Percentiles rank a stretch among this genome's conserved stretches.
Evolutionary conservation across 1,284 basidiomycete species (phyloP).

Genomic region (Cystobasidium slooffiae): DNA sequence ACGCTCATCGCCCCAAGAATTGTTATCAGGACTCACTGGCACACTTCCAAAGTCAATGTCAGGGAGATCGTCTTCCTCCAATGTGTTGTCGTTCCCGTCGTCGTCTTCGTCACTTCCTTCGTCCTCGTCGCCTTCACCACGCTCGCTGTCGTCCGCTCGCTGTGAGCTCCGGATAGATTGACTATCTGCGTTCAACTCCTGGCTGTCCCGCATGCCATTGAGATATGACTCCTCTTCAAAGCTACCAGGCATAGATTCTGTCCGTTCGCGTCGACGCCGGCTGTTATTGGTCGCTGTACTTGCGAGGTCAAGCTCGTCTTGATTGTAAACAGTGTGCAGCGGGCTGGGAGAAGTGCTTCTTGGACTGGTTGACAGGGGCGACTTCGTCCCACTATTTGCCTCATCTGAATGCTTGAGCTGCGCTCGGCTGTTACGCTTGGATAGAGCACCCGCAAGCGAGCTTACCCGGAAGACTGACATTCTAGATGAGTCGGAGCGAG

Average conservation of each 20-base stretch:
- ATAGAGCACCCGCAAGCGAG: slow-evolving; percentile 48
- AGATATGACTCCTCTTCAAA: slow-evolving; percentile 52
- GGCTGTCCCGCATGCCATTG: slow-evolving; percentile 44
- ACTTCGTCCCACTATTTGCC: slow-evolving; percentile 21
- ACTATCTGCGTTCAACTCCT: slow-evolving; percentile 14
- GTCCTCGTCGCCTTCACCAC: slow-evolving; percentile 29
- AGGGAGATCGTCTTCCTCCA: slow-evolving; percentile 51
- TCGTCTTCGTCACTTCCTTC: slow-evolving; percentile 46
- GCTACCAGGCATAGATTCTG: slow-evolving; percentile 52
- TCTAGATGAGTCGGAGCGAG: slow-evolving; percentile 70
- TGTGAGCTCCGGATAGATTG: slow-evolving; percentile 27
- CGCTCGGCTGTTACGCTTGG: slow-evolving; percentile 43
- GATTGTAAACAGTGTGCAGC: slow-evolving; percentile 46
- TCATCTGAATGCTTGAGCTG: slow-evolving; percentile 24
- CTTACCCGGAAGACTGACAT: slow-evolving; percentile 49
- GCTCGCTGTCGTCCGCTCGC: slow-evolving; percentile 25
- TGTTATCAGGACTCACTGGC: slow-evolving; percentile 44
- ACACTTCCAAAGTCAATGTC: slow-evolving; percentile 52
- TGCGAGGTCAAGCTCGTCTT: slow-evolving; percentile 32
- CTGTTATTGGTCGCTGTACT: slow-evolving; percentile 43
- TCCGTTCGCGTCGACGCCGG: slow-evolving; percentile 25
- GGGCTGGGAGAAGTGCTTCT: slow-evolving; percentile 46
- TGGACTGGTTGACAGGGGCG: slow-evolving; percentile 43
- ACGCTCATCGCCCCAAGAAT: neutral
- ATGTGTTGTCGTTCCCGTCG: slow-evolving; percentile 45